Base-by-base conservation (phyloP, 345 rosid genomes). In the Turritis glabra region DNA sequence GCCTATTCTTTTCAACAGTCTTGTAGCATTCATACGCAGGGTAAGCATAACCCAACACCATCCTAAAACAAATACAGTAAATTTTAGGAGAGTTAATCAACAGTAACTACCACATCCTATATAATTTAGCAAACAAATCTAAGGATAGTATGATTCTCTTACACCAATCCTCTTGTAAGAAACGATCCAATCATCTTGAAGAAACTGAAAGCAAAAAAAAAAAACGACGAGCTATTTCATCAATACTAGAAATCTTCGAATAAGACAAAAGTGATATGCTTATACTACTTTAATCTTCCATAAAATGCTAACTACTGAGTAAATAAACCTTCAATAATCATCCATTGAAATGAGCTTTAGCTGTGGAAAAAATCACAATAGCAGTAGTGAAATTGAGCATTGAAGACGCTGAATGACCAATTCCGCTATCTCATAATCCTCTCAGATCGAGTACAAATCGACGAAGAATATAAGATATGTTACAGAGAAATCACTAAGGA, bases 11-110 rank as follows among this genome's bases (percentile, higher is more conserved):
- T 83, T 89, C 93, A 47, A 83, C 88, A 14, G 80, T 75, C 73
- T 91, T 93, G 60, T 84, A 85, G 58, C 98, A 93, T 78, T 91
- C 82, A 51, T 85, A 91, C 2, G 96, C 96, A 1, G 95, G 97
- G 61, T 91, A 91, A 2, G 85, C 91, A 73, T 93, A 89, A 7
- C 95, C 96, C 50, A 89, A 80, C 50, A 77, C 66, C 91, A 88
- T 82, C 47, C 96, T 89, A 85, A 50, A 60, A 67, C 9, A 15
- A 47, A 15, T 37, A 2, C 10, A 26, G 32, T 1, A 25, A 27
- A 14, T 2, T 32, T 5, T 10, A 15, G 11, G 5, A 48, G 41
- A 53, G 19, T 7, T 21, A 58, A 72, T 64, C 55, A 71, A 58
- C 17, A 67, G 11, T 14, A 50, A 25, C 5, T 26, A 0, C 5